Base-by-base conservation (phyloP, 176 grass and related monocot species). In the Oryza officinalis region DNA sequence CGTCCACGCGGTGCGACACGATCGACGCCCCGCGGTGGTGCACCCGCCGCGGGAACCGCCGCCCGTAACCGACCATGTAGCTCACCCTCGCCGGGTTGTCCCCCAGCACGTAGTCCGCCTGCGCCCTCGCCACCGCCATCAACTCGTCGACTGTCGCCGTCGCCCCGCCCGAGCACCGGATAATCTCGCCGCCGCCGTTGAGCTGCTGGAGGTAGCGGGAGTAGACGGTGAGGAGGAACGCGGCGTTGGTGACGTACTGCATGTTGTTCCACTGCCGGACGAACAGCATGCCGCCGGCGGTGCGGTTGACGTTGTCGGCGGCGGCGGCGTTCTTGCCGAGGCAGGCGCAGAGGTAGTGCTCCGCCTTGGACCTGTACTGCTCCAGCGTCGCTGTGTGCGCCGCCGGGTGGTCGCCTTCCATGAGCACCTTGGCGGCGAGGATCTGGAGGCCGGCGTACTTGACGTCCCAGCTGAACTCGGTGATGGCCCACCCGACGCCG, bases 391-490 rank as follows among this genome's bases (percentile, higher is more conserved):
- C 0, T 3, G 57, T 27, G 80, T 90, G 84, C 52, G 22, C 0
- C 80, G 84, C 70, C 23, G 84, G 35, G 80, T 87, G 61, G 0
- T 25, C 65, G 47, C 88, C 80, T 69, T 90, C 77, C 49, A 87
- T 23, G 9, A 90, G 33, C 50, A 85, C 84, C 89, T 90, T 75
- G 33, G 80, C 59, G 11, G 84, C 88, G 22, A 86, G 81, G 81
- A 92, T 84, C 49, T 92, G 91, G 35, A 92, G 64, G n/a, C 91
- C 87, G 6, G 87, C 84, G 44, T 83, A 87, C 66, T 92, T 92
- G 71, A 92, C 87, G 65, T 92, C 91, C 91, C 91, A 92, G 80
- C 87, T 87, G 80, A 92, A 92, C 87, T 92, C 87, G 4, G n/a
- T 63, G 54, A 92, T 81, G 69, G 80, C 84, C 91, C 91, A 92